Conservation (phyloP, 2,329 filamentous ascomycete species). For the Claviceps monticola region DNA sequence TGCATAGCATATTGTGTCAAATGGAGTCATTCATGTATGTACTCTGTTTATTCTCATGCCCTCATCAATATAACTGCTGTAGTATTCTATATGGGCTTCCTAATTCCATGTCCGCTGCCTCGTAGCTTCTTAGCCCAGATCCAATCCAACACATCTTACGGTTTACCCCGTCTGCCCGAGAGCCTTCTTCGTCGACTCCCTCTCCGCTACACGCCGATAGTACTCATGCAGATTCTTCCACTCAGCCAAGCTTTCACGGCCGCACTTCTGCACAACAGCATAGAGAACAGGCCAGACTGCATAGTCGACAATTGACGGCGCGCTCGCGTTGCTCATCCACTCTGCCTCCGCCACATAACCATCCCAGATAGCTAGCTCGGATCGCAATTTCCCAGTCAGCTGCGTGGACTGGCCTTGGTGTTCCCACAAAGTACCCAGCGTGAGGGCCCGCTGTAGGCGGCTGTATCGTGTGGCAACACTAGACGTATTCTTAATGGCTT, state of each 20-base stretch:
- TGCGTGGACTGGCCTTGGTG: not conserved
- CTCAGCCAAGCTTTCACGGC: conserved; percentile 17
- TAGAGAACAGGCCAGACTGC: conserved; percentile 43
- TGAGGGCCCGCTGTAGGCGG: conserved; percentile 26
- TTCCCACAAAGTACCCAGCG: conserved; percentile 17
- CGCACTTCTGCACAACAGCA: conserved; percentile 24
- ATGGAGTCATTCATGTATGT: no score
- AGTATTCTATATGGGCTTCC: no score
- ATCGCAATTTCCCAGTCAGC: conserved; percentile 12
- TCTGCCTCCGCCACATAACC: conserved; percentile 12
- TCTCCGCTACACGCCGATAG: conserved; percentile 17
- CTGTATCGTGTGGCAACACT: conserved; percentile 24
- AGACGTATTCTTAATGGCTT: conserved; percentile 10
- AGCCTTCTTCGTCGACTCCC: conserved; percentile 13
- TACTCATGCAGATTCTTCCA: conserved; percentile 21
- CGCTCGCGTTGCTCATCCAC: not conserved
- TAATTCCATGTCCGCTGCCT: no score
- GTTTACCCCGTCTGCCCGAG: conserved; percentile 8
- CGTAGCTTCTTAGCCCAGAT: no score
- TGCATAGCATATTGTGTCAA: no score
- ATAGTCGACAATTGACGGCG: conserved; percentile 29
- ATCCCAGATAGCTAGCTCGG: conserved; percentile 28
- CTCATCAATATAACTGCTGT: no score
- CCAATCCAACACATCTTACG: not conserved
- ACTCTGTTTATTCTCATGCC: no score